Percentiles rank a stretch among this genome's conserved stretches.
Conservation (phyloP, 306 rosid species). For the Begonia masoniana region DNA sequence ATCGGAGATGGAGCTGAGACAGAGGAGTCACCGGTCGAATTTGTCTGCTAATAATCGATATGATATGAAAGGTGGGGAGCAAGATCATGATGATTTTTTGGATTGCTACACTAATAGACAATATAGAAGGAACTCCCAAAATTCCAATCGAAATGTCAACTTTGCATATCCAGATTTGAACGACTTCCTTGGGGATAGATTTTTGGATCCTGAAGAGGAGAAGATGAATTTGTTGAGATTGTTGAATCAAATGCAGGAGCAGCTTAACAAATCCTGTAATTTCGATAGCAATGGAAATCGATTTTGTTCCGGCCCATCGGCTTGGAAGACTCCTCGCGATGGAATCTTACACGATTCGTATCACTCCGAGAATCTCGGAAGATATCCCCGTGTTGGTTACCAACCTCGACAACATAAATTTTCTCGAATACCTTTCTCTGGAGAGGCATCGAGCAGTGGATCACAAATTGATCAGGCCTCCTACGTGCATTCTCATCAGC, state of each 20-base stretch:
- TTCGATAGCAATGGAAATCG: conserved; percentile 21
- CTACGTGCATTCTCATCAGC: conserved; percentile 25
- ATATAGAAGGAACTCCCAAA: conserved; percentile 14
- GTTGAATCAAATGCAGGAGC: conserved; percentile 48
- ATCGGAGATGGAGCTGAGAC: conserved; percentile 18
- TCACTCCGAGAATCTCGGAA: conserved; percentile 25
- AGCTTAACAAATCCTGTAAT: conserved; percentile 31
- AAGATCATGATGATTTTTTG: conserved; percentile 22
- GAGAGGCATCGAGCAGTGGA: conserved; percentile 35
- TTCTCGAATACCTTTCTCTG: conserved; percentile 49
- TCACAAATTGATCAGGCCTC: conserved; percentile 32
- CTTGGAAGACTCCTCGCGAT: conserved; percentile 6
- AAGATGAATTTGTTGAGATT: conserved; percentile 47
- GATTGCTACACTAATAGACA: background rate
- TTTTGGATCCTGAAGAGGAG: conserved; percentile 33
- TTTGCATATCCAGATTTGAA: conserved; percentile 25
- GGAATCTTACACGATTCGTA: conserved; percentile 20
- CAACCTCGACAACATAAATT: conserved; percentile 23
- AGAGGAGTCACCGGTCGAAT: conserved; percentile 17
- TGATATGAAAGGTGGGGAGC: conserved; percentile 18
- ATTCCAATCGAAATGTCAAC: conserved; percentile 28
- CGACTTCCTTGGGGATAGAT: conserved; percentile 22
- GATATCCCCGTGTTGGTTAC: conserved; percentile 25
- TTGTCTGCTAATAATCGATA: conserved; percentile 23
- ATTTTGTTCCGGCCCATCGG: conserved; percentile 20